phyloP scores from a whole-genome alignment of 2,329 filamentous ascomycete genomes.

The Penicillium glabrum region DNA sequence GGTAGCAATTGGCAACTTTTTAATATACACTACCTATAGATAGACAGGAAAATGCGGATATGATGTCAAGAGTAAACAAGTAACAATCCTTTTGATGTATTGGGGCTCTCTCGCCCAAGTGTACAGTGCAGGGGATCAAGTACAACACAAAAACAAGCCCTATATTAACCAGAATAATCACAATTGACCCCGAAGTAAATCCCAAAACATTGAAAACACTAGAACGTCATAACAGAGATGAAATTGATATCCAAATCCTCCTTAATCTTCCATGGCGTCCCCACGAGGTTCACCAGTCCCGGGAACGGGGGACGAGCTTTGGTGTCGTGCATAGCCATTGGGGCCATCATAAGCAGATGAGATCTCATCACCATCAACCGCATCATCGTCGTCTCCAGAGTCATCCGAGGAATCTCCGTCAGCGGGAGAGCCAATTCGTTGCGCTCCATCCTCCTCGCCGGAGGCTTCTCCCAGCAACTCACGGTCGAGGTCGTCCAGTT shows the following conservation, averaged over 20 bases:
- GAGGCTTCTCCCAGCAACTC: constrained; percentile 38
- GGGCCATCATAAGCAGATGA: constrained; percentile 32
- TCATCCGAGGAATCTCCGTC: constrained; percentile 34
- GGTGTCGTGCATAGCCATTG: constrained; percentile 35
- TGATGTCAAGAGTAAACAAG: no score
- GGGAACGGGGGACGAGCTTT: constrained; percentile 30
- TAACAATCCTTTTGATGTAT: background rate
- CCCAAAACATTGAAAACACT: background rate
- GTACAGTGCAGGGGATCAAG: constrained; percentile 1
- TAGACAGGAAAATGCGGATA: no score
- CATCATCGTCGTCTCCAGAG: constrained; percentile 34
- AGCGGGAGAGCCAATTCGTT: constrained; percentile 20
- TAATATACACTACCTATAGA: no score
- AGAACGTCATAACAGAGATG: constrained; percentile 13
- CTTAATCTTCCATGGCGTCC: constrained; percentile 30
- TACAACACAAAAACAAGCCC: background rate
- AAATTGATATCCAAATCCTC: background rate
- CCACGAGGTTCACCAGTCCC: constrained; percentile 18
- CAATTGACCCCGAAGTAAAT: background rate
- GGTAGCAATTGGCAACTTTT: no score
- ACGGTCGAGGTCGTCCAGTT: constrained; percentile 40
- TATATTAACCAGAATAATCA: constrained; percentile 2
- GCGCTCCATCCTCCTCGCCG: constrained; percentile 34
- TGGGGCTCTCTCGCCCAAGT: background rate
- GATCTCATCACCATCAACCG: constrained; percentile 31